These are phyloP conservation scores for Epichloe festucae DNA, from an alignment of 2,329 filamentous ascomycete species.

Conservation along the genomic window DNA sequence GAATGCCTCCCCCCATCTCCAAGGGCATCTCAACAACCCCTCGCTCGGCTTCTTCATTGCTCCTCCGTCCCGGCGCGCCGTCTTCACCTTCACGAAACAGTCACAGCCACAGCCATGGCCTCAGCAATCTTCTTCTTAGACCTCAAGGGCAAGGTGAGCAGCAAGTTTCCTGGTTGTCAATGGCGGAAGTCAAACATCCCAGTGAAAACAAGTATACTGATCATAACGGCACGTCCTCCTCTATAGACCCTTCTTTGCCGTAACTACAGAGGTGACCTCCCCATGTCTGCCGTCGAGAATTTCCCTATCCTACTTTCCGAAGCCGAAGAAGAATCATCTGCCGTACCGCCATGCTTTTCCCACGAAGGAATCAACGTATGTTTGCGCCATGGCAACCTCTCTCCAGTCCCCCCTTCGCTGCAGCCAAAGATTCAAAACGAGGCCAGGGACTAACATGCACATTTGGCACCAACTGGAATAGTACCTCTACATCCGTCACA, in stretches of 20 bases:
- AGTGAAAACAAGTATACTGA: neutral
- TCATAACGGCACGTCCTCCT: neutral
- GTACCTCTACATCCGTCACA: slow-evolving; percentile 99
- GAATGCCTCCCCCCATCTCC: slow-evolving; percentile 4
- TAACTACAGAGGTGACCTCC: slow-evolving; percentile 96
- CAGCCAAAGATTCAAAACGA: neutral
- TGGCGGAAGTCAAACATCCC: neutral
- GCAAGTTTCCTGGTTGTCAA: neutral
- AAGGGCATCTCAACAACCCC: neutral
- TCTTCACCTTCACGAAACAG: neutral
- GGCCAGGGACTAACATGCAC: slow-evolving; percentile 2
- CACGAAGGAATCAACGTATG: slow-evolving; percentile 94
- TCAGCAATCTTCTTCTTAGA: slow-evolving; percentile 98
- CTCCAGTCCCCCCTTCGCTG: neutral
- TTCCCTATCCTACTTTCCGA: slow-evolving; percentile 93
- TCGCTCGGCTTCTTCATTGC: neutral
- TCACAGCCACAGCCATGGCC: slow-evolving; percentile 60
- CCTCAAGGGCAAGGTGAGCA: slow-evolving; percentile 89
- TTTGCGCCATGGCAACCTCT: slow-evolving; percentile 11
- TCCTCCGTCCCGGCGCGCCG: neutral
- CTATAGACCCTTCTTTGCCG: slow-evolving; percentile 84
- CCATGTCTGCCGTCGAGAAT: slow-evolving; percentile 98
- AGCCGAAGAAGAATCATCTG: slow-evolving; percentile 97
- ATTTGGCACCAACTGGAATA: slow-evolving; percentile 21
- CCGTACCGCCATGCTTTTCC: slow-evolving; percentile 94